Percentiles rank a stretch among this genome's conserved stretches.
Evolutionary conservation across 768 basidiomycete species (phyloP).

Genomic region (Chalciporus piperatus): DNA sequence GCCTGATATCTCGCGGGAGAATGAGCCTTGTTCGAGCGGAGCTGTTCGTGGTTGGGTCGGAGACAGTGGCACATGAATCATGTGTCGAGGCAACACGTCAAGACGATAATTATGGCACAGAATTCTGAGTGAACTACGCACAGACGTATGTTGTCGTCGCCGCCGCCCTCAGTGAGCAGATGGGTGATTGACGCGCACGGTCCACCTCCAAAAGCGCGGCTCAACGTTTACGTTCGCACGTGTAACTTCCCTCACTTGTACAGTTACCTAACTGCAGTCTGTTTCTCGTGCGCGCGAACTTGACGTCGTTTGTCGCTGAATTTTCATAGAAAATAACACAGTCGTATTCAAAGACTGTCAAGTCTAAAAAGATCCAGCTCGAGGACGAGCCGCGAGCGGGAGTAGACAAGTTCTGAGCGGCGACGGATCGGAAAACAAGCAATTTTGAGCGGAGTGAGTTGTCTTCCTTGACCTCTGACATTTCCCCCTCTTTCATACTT

Average conservation of each 20-base stretch:
- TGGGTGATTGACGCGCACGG: conserved; percentile 21
- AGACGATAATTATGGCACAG: conserved; percentile 27
- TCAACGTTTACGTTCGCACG: conserved; percentile 33
- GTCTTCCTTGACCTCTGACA: not conserved
- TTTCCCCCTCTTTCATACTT: not conserved
- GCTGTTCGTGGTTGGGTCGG: conserved; percentile 34
- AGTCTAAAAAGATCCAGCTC: conserved; percentile 8
- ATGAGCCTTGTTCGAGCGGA: conserved; percentile 33
- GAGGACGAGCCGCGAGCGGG: conserved; percentile 14
- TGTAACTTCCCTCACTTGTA: conserved; percentile 26
- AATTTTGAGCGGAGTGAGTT: conserved; percentile 39
- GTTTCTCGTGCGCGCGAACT: conserved; percentile 7
- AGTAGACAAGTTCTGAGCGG: conserved; percentile 32
- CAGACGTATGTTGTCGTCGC: conserved; percentile 15
- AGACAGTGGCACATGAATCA: conserved; percentile 21
- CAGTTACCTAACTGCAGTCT: conserved; percentile 27
- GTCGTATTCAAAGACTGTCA: conserved; percentile 3
- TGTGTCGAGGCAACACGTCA: conserved; percentile 4
- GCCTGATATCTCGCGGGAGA: not conserved
- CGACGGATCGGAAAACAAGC: conserved; percentile 36
- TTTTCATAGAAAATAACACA: conserved; percentile 8
- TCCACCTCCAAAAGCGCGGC: conserved; percentile 26
- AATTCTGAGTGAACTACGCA: not conserved
- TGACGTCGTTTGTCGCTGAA: conserved; percentile 6
- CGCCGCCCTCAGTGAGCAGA: conserved; percentile 16